Percentiles rank a stretch among this genome's conserved stretches.
These are phyloP conservation scores for Neurospora sp. DNA, from an alignment of 495 filamentous ascomycete genomes.

Conservation along the genomic window DNA sequence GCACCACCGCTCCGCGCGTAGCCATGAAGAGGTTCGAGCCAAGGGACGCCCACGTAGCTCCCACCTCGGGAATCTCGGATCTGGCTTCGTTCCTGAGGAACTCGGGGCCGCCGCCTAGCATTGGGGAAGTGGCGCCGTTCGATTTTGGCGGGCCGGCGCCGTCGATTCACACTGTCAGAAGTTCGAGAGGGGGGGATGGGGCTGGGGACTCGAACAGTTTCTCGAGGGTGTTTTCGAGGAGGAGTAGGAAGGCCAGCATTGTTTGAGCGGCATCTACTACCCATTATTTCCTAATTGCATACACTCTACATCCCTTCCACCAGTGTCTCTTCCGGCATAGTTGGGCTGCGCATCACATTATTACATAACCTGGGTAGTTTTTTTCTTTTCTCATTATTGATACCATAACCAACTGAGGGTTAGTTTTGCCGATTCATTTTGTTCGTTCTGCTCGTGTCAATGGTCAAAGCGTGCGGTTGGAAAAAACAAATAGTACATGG, in stretches of 20 bases:
- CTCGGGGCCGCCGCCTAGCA: slow-evolving; percentile 55
- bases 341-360: neutral
- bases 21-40: slow-evolving; percentile 45
- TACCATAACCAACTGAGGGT: neutral
- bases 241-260: slow-evolving; percentile 19
- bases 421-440: neutral
- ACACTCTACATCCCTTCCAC: neutral
- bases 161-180: neutral
- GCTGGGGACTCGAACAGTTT: neutral
- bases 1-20: slow-evolving; percentile 17
- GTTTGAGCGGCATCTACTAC: slow-evolving; percentile 1
- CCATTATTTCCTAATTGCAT: neutral
- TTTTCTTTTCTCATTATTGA: neutral
- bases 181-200: neutral
- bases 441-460: neutral
- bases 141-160: neutral
- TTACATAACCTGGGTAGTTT: neutral
- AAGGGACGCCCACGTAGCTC: slow-evolving; percentile 33
- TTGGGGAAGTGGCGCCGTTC: slow-evolving; percentile 7
- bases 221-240: slow-evolving; percentile 12
- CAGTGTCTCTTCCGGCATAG: neutral
- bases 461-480: neutral
- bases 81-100: slow-evolving; percentile 72
- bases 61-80: slow-evolving; percentile 48
- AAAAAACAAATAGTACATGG: neutral